Conservation (phyloP, 768 basidiomycete genomes). For the Agrocybe praecox region DNA sequence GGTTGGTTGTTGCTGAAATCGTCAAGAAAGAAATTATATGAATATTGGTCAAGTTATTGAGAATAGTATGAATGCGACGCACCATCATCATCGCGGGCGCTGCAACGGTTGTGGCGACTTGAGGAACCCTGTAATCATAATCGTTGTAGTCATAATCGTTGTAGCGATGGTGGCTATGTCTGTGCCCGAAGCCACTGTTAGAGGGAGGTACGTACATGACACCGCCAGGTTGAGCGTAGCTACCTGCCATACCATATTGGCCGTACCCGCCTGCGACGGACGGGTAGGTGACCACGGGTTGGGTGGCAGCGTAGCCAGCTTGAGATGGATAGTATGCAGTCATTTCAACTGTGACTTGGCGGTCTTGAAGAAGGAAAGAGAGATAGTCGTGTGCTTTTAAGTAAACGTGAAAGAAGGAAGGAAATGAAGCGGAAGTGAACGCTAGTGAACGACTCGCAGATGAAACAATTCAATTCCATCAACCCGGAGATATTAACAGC, state of each 20-base stretch:
- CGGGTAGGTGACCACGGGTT: conserved; percentile 35
- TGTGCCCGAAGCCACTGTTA: conserved; percentile 25
- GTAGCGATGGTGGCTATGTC: conserved; percentile 25
- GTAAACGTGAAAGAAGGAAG: conserved; percentile 4
- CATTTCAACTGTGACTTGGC: conserved; percentile 22
- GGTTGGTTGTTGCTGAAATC: conserved; percentile 26
- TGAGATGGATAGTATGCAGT: conserved; percentile 42
- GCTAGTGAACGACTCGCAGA: too few species aligned
- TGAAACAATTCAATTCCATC: conserved; percentile 9
- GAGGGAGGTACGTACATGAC: conserved; percentile 33
- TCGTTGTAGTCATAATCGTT: conserved; percentile 18
- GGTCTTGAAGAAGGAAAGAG: conserved; percentile 9
- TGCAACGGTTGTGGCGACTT: conserved; percentile 20
- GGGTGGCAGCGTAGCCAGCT: conserved; percentile 27
- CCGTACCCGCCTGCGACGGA: conserved; percentile 20
- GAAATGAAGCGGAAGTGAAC: conserved; percentile 8
- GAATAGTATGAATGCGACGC: conserved; percentile 5
- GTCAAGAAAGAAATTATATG: background rate
- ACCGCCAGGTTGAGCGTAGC: conserved; percentile 29
- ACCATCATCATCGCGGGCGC: conserved; percentile 31
- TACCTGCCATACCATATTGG: conserved; percentile 20
- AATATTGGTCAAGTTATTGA: background rate
- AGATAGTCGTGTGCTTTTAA: conserved; percentile 8
- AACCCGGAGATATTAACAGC: background rate
- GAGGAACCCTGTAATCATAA: conserved; percentile 22